phyloP scores from a whole-genome alignment of 352 stramenopile species.

The Pythium aquatile region DNA sequence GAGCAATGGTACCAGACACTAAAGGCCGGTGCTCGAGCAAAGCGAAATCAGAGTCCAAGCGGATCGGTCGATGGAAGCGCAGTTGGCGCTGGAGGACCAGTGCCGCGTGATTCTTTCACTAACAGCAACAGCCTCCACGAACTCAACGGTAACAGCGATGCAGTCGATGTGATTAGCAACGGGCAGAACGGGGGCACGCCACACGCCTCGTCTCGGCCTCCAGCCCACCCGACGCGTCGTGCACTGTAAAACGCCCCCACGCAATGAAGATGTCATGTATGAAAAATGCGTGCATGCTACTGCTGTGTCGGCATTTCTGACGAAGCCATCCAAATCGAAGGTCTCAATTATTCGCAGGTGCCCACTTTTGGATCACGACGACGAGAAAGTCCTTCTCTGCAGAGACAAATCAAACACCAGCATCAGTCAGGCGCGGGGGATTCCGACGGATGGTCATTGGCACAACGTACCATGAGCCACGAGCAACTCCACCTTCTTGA shows the following conservation, averaged over 20 bases:
- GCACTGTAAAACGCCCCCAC: constrained; percentile 34
- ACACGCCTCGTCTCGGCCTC: constrained; percentile 28
- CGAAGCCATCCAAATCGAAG: not conserved
- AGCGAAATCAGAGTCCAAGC: constrained; percentile 53
- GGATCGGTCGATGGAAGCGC: constrained; percentile 11
- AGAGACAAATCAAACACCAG: constrained; percentile 8
- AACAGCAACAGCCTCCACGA: constrained; percentile 65
- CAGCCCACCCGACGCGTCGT: constrained; percentile 68
- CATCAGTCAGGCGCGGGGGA: not conserved
- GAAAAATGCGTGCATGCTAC: not conserved
- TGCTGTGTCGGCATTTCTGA: not conserved
- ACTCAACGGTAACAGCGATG: constrained; percentile 14
- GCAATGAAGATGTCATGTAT: not conserved
- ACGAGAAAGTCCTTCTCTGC: constrained; percentile 92
- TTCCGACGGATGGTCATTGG: too few relatives aligned
- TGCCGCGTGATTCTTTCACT: constrained; percentile 60
- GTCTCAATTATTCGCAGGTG: constrained; percentile 35
- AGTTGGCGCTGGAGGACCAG: not conserved
- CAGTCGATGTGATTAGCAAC: constrained; percentile 3
- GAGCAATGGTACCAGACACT: constrained; percentile 87
- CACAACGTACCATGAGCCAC: constrained; percentile 81
- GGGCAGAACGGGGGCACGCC: constrained; percentile 18
- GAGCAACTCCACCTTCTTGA: constrained; percentile 92
- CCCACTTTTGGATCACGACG: constrained; percentile 94
- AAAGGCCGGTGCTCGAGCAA: constrained; percentile 79